Base-by-base conservation (phyloP, 768 basidiomycete species). In the Leucosporidium scottii region DNA sequence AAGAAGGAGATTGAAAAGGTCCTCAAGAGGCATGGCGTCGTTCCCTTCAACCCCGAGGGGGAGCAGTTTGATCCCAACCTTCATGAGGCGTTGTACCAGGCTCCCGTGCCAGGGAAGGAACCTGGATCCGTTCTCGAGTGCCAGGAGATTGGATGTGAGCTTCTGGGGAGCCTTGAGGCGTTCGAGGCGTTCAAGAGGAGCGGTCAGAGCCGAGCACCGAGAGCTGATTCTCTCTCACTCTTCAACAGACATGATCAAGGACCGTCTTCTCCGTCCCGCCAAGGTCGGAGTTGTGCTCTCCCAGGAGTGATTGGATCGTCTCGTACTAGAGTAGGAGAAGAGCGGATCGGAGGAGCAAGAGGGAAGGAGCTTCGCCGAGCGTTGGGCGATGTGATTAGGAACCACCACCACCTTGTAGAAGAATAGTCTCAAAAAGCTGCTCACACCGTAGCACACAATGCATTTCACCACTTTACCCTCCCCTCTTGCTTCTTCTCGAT, bases 41-140 rank as follows among this genome's bases (percentile, higher is more conserved):
- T 87, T 66, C 85, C 89, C 1, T 96, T 92, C 75, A 91, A 96
- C 77, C 91, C 93, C 20, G 87, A 85, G 0, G 94, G 94, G 53
- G 91, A 94, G 79, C 82, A 82, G 72, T 99, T 99, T 75, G 93
- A 99, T 79, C 94, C 96, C 21, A 97, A 97, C 79, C 80, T 81
- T 39, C 94, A 98, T 75, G 96, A 99, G 80, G 96, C 96, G 17
- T 82, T 96, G 31, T 98, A 91, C 80, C 91, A 93, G 80, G 90
- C 85, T 30, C 92, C 93, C 27, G 83, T 93, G 71, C 88, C 91
- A 1, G 89, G 84, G 20, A 91, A 90, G 80, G 86, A 88, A 77
- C 86, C 91, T 1, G 94, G 94, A 20, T 87, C 88, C 3, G 87
- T 98, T 44, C 83, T 96, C 56, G 90, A 94, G 77, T 90, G 89